These are phyloP conservation scores for Gossypium laxum DNA, from an alignment of 441 rosid species.

Conservation along the genomic window DNA sequence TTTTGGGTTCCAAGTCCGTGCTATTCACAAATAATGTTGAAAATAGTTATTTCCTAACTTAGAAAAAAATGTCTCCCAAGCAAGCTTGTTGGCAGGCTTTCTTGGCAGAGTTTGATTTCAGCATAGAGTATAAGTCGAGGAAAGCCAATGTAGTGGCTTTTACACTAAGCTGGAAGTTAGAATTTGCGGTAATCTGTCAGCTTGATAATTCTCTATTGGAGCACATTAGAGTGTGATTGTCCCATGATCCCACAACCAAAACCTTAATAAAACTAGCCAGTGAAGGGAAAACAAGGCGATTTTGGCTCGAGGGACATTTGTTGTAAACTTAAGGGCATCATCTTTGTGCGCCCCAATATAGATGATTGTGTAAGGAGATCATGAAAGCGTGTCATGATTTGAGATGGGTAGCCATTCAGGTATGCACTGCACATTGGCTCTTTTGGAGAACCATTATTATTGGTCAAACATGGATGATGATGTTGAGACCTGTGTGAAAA, in stretches of 20 bases:
- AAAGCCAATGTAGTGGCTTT: neutral
- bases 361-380: neutral
- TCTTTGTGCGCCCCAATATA: neutral
- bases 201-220: neutral
- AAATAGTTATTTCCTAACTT: neutral
- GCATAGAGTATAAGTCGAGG: neutral
- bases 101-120: neutral
- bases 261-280: neutral
- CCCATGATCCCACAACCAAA: neutral
- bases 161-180: neutral
- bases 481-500: neutral
- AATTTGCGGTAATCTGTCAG: too few species aligned
- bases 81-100: neutral
- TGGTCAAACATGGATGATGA: neutral
- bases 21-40: neutral
- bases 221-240: neutral
- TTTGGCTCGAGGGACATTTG: neutral
- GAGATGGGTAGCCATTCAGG: neutral
- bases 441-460: neutral
- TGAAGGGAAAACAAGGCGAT: neutral
- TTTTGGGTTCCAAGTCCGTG: neutral
- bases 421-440: neutral
- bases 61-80: neutral
- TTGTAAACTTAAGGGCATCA: neutral
- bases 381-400: neutral